Conservation (phyloP, 106 monocot species). For the Dendrobium chrysotoxum region DNA sequence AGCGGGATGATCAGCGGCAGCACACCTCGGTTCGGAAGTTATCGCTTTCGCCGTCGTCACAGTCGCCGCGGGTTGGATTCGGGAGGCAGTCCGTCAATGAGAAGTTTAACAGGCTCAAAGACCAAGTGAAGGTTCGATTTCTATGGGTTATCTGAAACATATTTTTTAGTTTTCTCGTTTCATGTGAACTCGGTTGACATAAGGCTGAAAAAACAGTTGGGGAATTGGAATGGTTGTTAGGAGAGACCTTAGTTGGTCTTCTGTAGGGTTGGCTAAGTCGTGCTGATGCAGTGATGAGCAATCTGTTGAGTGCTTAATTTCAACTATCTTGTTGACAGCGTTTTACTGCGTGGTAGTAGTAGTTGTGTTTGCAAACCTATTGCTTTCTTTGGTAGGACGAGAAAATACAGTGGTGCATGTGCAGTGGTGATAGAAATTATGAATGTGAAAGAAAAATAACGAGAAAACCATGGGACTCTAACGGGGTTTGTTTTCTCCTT, state of each 20-base stretch:
- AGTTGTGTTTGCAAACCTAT: too few relatives aligned
- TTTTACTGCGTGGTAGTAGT: too few relatives aligned
- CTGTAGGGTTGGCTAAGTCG: neutral
- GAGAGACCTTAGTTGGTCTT: neutral
- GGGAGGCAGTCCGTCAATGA: slow-evolving; percentile 19
- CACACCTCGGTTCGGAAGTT: slow-evolving; percentile 25
- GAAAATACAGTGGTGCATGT: too few relatives aligned
- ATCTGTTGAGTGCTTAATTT: neutral
- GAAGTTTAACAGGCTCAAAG: slow-evolving; percentile 52
- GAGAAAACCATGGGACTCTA: too few relatives aligned
- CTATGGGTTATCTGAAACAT: neutral
- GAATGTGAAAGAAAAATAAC: too few relatives aligned
- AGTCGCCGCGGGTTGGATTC: slow-evolving; percentile 13
- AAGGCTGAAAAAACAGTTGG: neutral
- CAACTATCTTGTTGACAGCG: neutral
- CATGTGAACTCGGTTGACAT: neutral
- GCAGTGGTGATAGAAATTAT: too few relatives aligned
- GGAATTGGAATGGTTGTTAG: neutral
- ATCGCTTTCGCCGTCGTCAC: slow-evolving; percentile 40
- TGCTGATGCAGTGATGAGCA: neutral
- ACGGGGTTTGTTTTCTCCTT: too few relatives aligned
- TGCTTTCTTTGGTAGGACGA: too few relatives aligned
- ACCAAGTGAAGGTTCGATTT: slow-evolving; percentile 68
- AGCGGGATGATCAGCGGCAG: slow-evolving; percentile 20
- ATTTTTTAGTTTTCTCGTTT: neutral